Evolutionary conservation across 345 rosid species (phyloP), one percentile per base, ranked within the genome.

Genomic region (Heritiera littoralis): DNA sequence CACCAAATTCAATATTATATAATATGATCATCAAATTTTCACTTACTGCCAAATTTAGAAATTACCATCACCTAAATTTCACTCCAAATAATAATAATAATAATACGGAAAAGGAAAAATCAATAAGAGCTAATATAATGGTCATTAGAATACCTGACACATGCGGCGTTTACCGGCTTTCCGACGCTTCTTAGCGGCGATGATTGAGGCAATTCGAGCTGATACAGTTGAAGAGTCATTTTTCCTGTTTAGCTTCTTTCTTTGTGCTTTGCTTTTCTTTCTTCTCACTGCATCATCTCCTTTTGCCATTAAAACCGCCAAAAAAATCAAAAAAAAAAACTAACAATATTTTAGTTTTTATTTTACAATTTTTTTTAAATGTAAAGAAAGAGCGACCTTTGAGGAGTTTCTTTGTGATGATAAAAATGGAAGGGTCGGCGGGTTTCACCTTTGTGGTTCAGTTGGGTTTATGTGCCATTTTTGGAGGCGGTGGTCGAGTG

Each of bases 131-230:
- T 9, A 35, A 72, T 17, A 32, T 30, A 49, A 48, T 56, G n/a
- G 41, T 58, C n/a, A 63, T 32, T 8, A 64, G 40, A 49, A 45
- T 78, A 92, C 99, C 97, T 91, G 92, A 77, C 97, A 92, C 76
- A 80, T 78, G 72, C 95, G 87, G 80, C 98, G 97, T 80, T 85
- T 89, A 11, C 97, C 97, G 48, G 95, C 52, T 75, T 81, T 83
- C 77, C 99, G 98, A 70, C 97, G 94, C 65, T 96, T 94, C 86
- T 95, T 92, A 83, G 99, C 78, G 73, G 97, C 95, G 76, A 95
- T 92, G 52, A 95, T 82, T 83, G 97, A 74, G 77, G 98, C 95
- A 79, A 92, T 83, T 60, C 92, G 97, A 78, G 95, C 79, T 40
- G 94, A 87, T 3, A 95, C 95, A 2, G 78, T 83, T 1, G 93